phyloP scores from a whole-genome alignment of 108 stramenopile species.

The Nitzschia sp. region DNA sequence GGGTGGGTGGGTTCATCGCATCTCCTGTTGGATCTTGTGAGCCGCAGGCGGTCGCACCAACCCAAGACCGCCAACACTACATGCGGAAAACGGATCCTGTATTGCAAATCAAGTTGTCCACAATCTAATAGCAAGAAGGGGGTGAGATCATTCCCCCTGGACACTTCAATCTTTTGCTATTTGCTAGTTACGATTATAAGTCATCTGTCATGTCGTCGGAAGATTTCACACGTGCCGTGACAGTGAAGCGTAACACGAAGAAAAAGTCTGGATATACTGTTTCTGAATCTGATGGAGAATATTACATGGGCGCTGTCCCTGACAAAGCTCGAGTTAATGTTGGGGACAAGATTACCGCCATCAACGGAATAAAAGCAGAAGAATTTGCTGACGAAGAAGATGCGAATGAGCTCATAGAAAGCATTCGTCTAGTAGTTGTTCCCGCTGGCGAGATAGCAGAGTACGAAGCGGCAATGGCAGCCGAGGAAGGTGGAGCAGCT shows the following conservation, averaged over 20 bases:
- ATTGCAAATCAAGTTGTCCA: no score
- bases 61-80: no score
- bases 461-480: conserved; percentile 25
- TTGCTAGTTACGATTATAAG: no score
- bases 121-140: no score
- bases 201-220: conserved; percentile 29
- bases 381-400: conserved; percentile 35
- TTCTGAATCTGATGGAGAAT: conserved; percentile 20
- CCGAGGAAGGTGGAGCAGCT: conserved; percentile 4
- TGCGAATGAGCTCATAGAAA: conserved; percentile 42
- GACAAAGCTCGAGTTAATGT: conserved; percentile 28
- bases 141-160: no score
- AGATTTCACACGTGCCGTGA: conserved; percentile 27
- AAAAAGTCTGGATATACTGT: conserved; percentile 42
- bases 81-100: no score
- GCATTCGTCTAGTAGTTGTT: conserved; percentile 36
- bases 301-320: conserved; percentile 20
- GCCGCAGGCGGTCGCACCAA: no score
- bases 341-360: conserved; percentile 29
- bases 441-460: conserved; percentile 28
- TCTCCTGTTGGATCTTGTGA: no score
- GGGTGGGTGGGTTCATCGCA: no score
- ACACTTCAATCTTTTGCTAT: no score
- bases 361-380: conserved; percentile 35
- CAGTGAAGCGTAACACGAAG: conserved; percentile 34